Evolutionary conservation across 345 rosid genomes (phyloP).

Genomic region (Gossypium herbaceum): DNA sequence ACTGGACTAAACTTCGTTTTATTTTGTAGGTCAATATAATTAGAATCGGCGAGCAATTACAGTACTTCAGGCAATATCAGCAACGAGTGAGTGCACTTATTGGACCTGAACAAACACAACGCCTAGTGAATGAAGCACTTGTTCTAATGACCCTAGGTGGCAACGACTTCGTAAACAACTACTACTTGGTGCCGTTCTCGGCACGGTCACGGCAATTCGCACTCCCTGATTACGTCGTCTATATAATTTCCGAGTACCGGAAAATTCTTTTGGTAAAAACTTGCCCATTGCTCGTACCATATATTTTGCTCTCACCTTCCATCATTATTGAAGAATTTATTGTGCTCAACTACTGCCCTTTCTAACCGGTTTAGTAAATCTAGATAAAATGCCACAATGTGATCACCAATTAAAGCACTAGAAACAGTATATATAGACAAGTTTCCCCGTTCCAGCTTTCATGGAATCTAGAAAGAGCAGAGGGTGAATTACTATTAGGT

Average conservation of each 20-base stretch:
- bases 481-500: background rate
- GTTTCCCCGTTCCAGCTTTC: background rate
- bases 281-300: too few species aligned
- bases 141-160: constrained; percentile 81
- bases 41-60: constrained; percentile 51
- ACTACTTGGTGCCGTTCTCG: constrained; percentile 76
- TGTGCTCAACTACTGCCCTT: constrained; percentile 3
- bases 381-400: background rate
- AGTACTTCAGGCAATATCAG: constrained; percentile 71
- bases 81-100: constrained; percentile 46
- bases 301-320: background rate
- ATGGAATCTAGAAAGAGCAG: constrained; percentile 4
- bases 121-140: constrained; percentile 62
- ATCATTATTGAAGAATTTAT: background rate
- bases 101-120: constrained; percentile 50
- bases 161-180: constrained; percentile 92
- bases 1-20: background rate
- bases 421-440: background rate
- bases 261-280: constrained; percentile 53
- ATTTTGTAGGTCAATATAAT: constrained; percentile 68
- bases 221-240: constrained; percentile 62
- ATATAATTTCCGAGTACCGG: constrained; percentile 70
- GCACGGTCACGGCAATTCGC: constrained; percentile 74
- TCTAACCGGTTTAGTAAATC: background rate
- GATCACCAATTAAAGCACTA: background rate